Conservation (phyloP, 1,284 basidiomycete genomes). For the Leccinum pachyderme region DNA sequence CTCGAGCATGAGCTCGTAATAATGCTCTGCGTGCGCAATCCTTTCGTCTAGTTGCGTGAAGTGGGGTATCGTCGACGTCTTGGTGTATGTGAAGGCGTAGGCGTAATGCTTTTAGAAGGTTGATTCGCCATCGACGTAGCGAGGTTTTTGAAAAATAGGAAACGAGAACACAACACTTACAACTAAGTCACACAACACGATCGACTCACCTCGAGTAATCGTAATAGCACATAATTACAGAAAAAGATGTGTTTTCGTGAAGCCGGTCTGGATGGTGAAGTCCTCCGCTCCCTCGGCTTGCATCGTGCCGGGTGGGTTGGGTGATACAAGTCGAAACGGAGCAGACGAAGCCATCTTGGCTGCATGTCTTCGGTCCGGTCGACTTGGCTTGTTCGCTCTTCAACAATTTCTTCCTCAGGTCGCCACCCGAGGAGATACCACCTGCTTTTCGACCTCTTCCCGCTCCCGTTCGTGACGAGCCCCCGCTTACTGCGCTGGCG, state of each 20-base stretch:
- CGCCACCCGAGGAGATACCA: constrained; percentile 47
- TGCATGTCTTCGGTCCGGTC: constrained; percentile 55
- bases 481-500: constrained; percentile 37
- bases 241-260: constrained; percentile 71
- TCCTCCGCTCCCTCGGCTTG: constrained; percentile 32
- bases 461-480: constrained; percentile 37
- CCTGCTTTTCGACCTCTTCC: constrained; percentile 41
- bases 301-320: constrained; percentile 48
- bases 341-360: constrained; percentile 40
- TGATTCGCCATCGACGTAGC: constrained; percentile 47
- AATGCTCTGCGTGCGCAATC: constrained; percentile 48
- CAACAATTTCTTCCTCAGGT: constrained; percentile 69
- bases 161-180: constrained; percentile 85
- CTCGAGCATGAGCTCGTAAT: constrained; percentile 83
- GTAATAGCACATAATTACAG: constrained; percentile 84
- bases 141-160: constrained; percentile 75
- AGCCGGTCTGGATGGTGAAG: constrained; percentile 21
- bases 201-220: constrained; percentile 74
- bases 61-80: constrained; percentile 24
- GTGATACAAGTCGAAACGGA: constrained; percentile 46
- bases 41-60: constrained; percentile 25
- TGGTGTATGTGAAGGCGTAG: constrained; percentile 36
- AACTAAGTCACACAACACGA: not conserved
- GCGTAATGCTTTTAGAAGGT: constrained; percentile 25
- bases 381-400: constrained; percentile 79